Evolutionary conservation across 2,329 filamentous ascomycete genomes (phyloP).

Genomic region (Beauveria pseudobassiana): DNA sequence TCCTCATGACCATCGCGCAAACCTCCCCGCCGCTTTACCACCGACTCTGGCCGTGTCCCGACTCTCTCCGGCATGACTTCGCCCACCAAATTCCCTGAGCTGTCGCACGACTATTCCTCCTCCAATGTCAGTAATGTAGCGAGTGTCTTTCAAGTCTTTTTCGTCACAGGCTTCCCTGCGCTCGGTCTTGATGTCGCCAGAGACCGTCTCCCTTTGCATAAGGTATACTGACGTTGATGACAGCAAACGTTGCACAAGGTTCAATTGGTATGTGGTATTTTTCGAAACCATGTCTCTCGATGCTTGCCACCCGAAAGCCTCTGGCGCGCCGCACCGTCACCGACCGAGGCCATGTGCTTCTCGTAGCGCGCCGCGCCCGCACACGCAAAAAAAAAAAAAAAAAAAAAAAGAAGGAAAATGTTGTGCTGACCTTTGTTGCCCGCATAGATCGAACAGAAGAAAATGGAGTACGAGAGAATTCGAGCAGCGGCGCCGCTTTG

Average conservation of each 20-base stretch:
- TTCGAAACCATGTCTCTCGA: conserved; percentile 6
- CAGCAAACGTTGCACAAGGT: conserved; percentile 60
- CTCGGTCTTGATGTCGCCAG: neutral
- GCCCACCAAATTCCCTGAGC: conserved; percentile 40
- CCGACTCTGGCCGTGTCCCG: conserved; percentile 77
- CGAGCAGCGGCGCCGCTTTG: conserved; percentile 84
- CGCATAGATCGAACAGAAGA: conserved; percentile 82
- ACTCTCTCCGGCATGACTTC: conserved; percentile 59
- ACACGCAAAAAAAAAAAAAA: neutral
- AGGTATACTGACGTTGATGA: neutral
- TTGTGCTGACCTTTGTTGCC: conserved; percentile 26
- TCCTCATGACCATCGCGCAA: conserved; percentile 64
- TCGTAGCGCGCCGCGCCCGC: neutral
- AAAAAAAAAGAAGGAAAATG: neutral
- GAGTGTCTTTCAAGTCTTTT: neutral
- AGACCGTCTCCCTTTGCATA: neutral
- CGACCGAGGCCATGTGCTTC: neutral
- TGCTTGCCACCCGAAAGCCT: neutral
- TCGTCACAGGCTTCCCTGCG: neutral
- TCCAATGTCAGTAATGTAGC: conserved; percentile 22
- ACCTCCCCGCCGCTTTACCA: conserved; percentile 86
- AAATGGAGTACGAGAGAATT: conserved; percentile 83
- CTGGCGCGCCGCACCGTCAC: neutral
- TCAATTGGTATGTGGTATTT: conserved; percentile 58
- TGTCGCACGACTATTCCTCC: conserved; percentile 41